These are phyloP conservation scores for Trichoderma citrinoviride DNA, from an alignment of 2,329 filamentous ascomycete genomes.

Conservation along the genomic window DNA sequence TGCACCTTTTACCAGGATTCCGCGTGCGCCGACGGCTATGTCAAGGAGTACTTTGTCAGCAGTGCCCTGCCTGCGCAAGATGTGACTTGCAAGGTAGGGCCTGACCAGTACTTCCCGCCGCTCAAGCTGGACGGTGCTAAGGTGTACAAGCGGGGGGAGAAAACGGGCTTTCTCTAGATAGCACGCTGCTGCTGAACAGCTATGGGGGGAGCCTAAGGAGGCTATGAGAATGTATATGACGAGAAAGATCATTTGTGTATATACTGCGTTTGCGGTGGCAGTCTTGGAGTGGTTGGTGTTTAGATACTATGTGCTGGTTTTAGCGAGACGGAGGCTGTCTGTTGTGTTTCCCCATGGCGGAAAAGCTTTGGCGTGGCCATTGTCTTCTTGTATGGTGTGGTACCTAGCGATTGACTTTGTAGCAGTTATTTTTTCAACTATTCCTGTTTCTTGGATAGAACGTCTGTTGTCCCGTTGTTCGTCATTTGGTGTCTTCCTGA, in stretches of 20 bases:
- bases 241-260: not conserved
- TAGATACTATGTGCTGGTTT: not conserved
- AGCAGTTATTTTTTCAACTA: too few species aligned
- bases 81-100: conserved; percentile 29
- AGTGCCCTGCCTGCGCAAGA: conserved; percentile 39
- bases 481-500: too few species aligned
- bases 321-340: too few species aligned
- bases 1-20: conserved; percentile 41
- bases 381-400: too few species aligned
- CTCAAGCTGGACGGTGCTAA: conserved; percentile 16
- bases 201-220: too few species aligned
- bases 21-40: conserved; percentile 35
- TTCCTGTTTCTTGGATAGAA: too few species aligned
- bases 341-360: too few species aligned
- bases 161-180: not conserved
- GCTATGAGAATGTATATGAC: not conserved
- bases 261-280: conserved; percentile 22
- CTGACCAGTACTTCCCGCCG: not conserved
- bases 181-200: too few species aligned
- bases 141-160: not conserved
- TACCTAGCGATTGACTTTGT: too few species aligned
- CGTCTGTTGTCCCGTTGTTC: too few species aligned
- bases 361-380: too few species aligned
- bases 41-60: conserved; percentile 38
- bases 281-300: conserved; percentile 21